Evolutionary conservation across 192 early-diverging fungal genomes (phyloP), one percentile per base, ranked within the genome.

Genomic region (Dispira simplex): DNA sequence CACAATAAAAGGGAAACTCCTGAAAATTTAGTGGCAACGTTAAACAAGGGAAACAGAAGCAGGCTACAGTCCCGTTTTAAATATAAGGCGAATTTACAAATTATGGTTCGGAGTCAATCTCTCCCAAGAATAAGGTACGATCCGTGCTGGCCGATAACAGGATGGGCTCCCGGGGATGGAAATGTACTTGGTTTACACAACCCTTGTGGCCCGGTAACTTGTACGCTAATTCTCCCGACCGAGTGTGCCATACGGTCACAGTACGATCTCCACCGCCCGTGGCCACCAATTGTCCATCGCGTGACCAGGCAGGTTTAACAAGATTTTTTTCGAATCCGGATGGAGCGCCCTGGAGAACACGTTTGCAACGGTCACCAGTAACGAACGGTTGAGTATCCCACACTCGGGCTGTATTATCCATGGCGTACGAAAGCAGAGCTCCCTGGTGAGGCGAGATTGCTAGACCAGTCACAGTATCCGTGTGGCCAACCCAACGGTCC

Each of bases 181-280:
- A 99, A 62, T 94, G 93, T 6, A 93, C 91, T 44, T 92, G 88
- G 26, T 91, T 97, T 8, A 92, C 92, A 65, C 83, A 84, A 43
- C 95, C 95, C 69, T 93, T 92, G 72, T 96, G 95, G 0, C 93
- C 95, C 27, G 95, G 92, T 58, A 96, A 65, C 73, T 95, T 97
- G 76, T 93, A 97, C 46, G 87, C 79, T 46, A 97, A 92, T 63
- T 85, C 81, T 43, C 82, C 78, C 20, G 85, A 82, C 4, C 78
- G 53, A 1, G 84, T 77, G 62, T 91, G 83, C 97, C 97, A 99
- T 23, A 97, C 83, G 0, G 93, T 87, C 32, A 97, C 85, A 5
- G 86, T 83, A 58, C 95, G 73, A 65, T 99, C 97, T 4, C 84
- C 92, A 52, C 84, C 75, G 11, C 95, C 97, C 12, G 82, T 79